Base-by-base conservation (phyloP, 495 filamentous ascomycete species). In the Penicillium cosmopolitanum region DNA sequence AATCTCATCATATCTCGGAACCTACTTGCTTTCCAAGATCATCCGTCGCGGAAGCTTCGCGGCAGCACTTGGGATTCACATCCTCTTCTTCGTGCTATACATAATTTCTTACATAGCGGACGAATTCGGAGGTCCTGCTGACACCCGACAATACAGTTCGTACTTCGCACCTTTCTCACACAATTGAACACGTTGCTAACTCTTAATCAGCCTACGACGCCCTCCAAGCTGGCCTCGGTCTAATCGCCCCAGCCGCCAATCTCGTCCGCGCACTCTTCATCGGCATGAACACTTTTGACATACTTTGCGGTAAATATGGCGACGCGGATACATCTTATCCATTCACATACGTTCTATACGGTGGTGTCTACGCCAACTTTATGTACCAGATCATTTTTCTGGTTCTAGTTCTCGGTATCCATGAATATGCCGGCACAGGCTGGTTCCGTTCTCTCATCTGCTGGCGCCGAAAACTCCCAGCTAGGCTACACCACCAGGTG, bases 221-320 rank as follows among this genome's bases (percentile, higher is more conserved):
- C 7, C 35, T 56, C 6, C 53, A 56, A 56, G 40, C 35, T 23
- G 40, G 53, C 2, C 53, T 56, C 35, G 53, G 53, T 5, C 53
- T 56, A 15, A 43, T 56, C 40, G 35, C 53, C 7, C 53, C 53
- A 25, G 53, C 53, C 4, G 53, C 53, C 9, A 56, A 56, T 34
- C 53, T 56, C 19, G 53, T 36, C 18, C 53, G 53, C 8, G 53
- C 35, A 0, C 40, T 56, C 18, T 56, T 56, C 53, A 6, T 56
- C 12, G 53, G 53, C 40, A 56, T 56, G 53, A 56, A 56, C 40
- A 56, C 40, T 4, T 56, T 56, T 21, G 53, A 56, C 12, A 4
- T 56, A n/a, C 53, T 56, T 9, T 56, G 53, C 40, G 53, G 53
- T n/a, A 56, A 56, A 31, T 56, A 25, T 10, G 40, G 53, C 16